These are phyloP conservation scores for Tilletiopsis washingtonensis DNA, from an alignment of 1,284 basidiomycete species.

Conservation along the genomic window DNA sequence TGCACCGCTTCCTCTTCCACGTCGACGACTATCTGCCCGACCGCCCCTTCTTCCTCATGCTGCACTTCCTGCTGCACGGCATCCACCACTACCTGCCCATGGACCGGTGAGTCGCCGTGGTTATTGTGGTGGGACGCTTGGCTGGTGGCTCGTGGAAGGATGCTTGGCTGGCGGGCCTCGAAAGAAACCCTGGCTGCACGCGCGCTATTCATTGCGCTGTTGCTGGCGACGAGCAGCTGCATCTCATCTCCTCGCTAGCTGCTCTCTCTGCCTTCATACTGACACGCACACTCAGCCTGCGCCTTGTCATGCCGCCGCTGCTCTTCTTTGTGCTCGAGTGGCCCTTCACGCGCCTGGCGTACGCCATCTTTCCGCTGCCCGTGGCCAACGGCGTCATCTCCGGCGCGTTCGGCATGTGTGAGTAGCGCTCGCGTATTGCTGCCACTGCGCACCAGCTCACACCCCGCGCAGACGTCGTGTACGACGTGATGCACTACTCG, in stretches of 20 bases:
- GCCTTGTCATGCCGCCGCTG: conserved; percentile 93
- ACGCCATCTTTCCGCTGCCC: conserved; percentile 71
- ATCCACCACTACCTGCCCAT: conserved; percentile 97
- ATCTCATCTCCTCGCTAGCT: too few species aligned
- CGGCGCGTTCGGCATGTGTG: conserved; percentile 84
- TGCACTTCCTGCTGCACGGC: conserved; percentile 92
- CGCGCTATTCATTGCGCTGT: background rate
- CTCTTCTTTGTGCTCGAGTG: conserved; percentile 71
- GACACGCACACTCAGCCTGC: too few species aligned
- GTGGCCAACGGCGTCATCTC: conserved; percentile 89
- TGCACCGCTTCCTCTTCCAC: conserved; percentile 98
- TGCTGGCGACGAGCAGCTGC: too few species aligned
- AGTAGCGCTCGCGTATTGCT: too few species aligned
- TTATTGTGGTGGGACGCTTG: too few species aligned
- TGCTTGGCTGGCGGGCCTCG: too few species aligned
- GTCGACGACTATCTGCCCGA: conserved; percentile 86
- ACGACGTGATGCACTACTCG: conserved; percentile 48
- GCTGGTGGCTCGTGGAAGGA: too few species aligned
- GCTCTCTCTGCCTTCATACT: background rate
- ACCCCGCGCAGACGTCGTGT: too few species aligned
- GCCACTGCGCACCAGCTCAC: too few species aligned
- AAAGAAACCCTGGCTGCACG: too few species aligned
- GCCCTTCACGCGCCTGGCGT: conserved; percentile 82
- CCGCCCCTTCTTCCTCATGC: conserved; percentile 64
- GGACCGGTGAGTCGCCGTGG: conserved; percentile 75